Percentiles rank a stretch among this genome's conserved stretches.
These are phyloP conservation scores for Meyerozyma elateridarum DNA, from an alignment of 1,139 yeast species.

Conservation along the genomic window DNA sequence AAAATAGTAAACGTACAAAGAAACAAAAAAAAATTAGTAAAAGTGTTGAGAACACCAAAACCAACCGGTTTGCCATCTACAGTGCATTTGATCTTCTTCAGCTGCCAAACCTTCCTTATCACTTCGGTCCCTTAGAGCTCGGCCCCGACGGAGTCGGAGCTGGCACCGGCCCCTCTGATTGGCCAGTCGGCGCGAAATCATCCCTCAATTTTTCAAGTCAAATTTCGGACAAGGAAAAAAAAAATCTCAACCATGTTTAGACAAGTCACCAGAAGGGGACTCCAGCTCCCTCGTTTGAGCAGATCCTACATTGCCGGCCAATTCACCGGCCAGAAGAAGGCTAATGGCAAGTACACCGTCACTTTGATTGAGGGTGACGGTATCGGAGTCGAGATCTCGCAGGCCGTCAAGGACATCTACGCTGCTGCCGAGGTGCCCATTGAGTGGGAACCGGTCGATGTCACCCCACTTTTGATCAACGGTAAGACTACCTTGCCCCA, in stretches of 20 bases:
- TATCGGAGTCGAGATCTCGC: slow-evolving; percentile 92
- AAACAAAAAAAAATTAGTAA: no score
- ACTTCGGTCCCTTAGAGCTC: no score
- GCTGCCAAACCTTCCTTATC: no score
- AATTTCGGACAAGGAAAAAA: slow-evolving; percentile 2
- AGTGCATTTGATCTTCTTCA: no score
- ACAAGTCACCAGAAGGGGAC: slow-evolving; percentile 33
- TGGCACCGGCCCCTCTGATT: slow-evolving; percentile 3
- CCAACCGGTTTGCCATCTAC: no score
- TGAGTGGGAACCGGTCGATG: slow-evolving; percentile 97
- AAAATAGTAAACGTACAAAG: no score
- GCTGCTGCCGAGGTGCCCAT: slow-evolving; percentile 92
- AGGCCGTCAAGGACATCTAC: slow-evolving; percentile 87
- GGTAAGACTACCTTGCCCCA: slow-evolving; percentile 94
- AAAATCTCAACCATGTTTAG: slow-evolving; percentile 30
- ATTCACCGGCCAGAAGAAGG: slow-evolving; percentile 42
- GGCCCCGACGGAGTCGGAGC: slow-evolving; percentile 5
- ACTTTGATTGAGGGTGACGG: slow-evolving; percentile 99
- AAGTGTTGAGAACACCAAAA: no score
- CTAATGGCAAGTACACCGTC: slow-evolving; percentile 78
- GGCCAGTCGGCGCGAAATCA: slow-evolving; percentile 3
- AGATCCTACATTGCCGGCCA: slow-evolving; percentile 48
- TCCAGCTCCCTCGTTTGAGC: slow-evolving; percentile 36
- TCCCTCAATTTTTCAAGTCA: slow-evolving; percentile 5
- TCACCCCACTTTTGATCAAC: slow-evolving; percentile 85